phyloP scores from a whole-genome alignment of 2,329 filamentous ascomycete species.

The Aotearoamyces nothofagi region DNA sequence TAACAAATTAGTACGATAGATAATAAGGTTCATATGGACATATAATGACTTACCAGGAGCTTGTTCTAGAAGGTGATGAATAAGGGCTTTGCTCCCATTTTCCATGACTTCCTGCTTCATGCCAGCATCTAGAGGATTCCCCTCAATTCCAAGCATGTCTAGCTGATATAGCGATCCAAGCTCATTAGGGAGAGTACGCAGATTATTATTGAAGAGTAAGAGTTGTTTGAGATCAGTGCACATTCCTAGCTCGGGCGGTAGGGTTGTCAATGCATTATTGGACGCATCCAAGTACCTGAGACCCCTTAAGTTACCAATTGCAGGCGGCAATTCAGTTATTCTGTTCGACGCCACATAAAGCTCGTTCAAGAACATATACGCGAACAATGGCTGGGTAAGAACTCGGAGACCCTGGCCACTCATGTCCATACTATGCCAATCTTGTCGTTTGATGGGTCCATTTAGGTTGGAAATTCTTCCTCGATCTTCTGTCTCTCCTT shows the following conservation, averaged over 20 bases:
- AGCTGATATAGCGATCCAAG: constrained; percentile 79
- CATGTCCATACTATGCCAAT: constrained; percentile 88
- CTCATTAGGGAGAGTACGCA: constrained; percentile 69
- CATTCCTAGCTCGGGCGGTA: constrained; percentile 92
- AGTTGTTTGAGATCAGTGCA: constrained; percentile 81
- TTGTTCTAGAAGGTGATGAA: constrained; percentile 69
- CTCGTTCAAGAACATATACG: constrained; percentile 79
- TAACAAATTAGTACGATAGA: constrained; percentile 8
- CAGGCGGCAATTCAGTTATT: constrained; percentile 60
- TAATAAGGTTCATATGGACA: constrained; percentile 11
- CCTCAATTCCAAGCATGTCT: constrained; percentile 81
- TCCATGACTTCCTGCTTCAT: constrained; percentile 75
- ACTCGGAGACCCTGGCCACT: constrained; percentile 89
- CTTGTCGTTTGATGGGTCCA: constrained; percentile 52
- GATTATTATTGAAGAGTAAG: constrained; percentile 78
- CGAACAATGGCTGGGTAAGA: constrained; percentile 65
- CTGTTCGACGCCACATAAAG: constrained; percentile 92
- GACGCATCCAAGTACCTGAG: constrained; percentile 78
- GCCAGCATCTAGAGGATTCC: constrained; percentile 67
- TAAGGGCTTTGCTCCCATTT: constrained; percentile 71
- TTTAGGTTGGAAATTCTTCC: constrained; percentile 47
- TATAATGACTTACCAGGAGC: constrained; percentile 55
- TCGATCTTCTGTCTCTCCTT: constrained; percentile 40
- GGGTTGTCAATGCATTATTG: constrained; percentile 65
- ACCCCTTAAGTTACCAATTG: constrained; percentile 70